Evolutionary conservation across 2,329 filamentous ascomycete species (phyloP), one percentile per base, ranked within the genome.

Genomic region (Intubia oerlemansii): DNA sequence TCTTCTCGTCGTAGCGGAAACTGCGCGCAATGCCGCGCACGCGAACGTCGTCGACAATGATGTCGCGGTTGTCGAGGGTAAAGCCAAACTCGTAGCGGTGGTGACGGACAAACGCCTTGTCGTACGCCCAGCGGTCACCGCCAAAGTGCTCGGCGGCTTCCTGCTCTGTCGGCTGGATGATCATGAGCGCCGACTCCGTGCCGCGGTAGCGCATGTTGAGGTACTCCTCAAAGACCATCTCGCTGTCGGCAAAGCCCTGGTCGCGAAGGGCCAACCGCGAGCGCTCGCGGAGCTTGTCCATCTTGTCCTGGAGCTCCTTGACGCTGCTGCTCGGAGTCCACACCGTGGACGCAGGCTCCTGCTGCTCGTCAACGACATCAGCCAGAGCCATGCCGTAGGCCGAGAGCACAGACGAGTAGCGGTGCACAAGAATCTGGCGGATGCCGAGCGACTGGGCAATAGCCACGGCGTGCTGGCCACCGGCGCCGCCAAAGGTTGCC

Each of bases 51-150:
- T 79, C 73, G 11, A 79, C 59, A 31, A 79, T 72, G 29, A 79
- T 79, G 39, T 92, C 80, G 31, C 82, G 62, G 34, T 90, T 78
- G 15, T 66, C 61, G 3, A 93, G 56, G 0, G 78, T 90, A 43
- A 93, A 93, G 0, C 82, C 82, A 44, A 93, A 93, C 44, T 93
- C 84, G 44, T 88, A 82, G 29, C 81, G 72, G 44, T 93, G 84
- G 40, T 91, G 80, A 40, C 71, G 69, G 18, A 90, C 58, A 42
- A 95, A 93, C 0, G 80, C 82, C 38, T 72, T 66, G 3, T 74
- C 80, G 49, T 84, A 93, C 1, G 72, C 76, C 77, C 78, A 90
- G 7, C 73, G 64, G 15, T 78, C 66, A 6, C 67, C 70, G 15
- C 48, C 56, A 37, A 64, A 76, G 10, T 61, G 53, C 22, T 61